Base-by-base conservation (phyloP, 2,329 filamentous ascomycete species). In the Emergomyces orientalis region DNA sequence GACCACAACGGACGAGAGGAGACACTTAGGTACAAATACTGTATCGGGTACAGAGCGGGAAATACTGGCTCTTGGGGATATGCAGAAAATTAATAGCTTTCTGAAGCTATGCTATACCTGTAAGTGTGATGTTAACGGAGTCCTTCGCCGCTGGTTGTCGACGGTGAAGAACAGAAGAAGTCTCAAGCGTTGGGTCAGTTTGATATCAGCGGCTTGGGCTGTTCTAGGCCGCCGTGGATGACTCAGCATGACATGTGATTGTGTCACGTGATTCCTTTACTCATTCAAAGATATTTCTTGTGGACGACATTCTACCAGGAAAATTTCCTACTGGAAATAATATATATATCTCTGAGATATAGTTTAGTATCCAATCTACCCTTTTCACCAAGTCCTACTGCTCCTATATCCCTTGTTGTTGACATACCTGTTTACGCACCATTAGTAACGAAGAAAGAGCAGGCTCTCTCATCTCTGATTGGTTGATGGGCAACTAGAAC, bases 391-490 rank as follows among this genome's bases (percentile, higher is more conserved):
- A n/a, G n/a, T n/a, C n/a, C n/a, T n/a, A n/a, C n/a, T n/a, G n/a
- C n/a, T n/a, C n/a, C n/a, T n/a, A n/a, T n/a, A n/a, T n/a, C n/a
- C n/a, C n/a, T 37, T 9, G 34, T 37, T 37, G 34, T 9, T 37
- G 34, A 37, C 1, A 37, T 7, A 8, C 6, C 8, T 9, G 34
- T 37, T 37, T 37, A n/a, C 34, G 5, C 34, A 8, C 34, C 8
- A 37, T 37, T n/a, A n/a, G n/a, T n/a, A n/a, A n/a, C n/a, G n/a
- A n/a, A n/a, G n/a, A n/a, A n/a, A n/a, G n/a, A n/a, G n/a, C n/a
- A 49, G 5, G 19, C 13, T 41, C 6, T 2, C 43, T n/a, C 30
- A 22, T 2, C 22, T 51, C 30, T 63, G 62, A 58, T 63, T 63
- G 59, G 62, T 45, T 58, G 57, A 3, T 9, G 22, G 2, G 19